phyloP scores from a whole-genome alignment of 129 eudicot genomes.

The Helichrysum umbraculigerum region DNA sequence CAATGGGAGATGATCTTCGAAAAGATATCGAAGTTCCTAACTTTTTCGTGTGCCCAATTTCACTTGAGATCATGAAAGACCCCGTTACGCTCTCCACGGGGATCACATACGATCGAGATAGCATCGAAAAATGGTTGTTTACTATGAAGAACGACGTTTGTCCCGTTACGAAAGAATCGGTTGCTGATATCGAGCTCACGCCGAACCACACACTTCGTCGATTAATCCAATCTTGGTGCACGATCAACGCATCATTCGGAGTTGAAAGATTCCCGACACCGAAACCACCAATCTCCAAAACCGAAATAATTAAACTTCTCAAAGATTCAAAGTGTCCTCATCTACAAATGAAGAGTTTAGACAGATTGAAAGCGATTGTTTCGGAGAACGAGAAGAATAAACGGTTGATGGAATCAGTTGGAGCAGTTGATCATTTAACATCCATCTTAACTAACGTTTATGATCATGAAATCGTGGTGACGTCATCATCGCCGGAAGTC shows the following conservation, averaged over 20 bases:
- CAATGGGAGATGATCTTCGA: conserved; percentile 10
- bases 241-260: conserved; percentile 53
- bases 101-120: conserved; percentile 65
- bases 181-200: conserved; percentile 43
- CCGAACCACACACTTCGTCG: conserved; percentile 66
- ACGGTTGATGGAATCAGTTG: conserved; percentile 50
- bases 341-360: conserved; percentile 29
- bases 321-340: conserved; percentile 41
- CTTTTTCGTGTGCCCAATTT: conserved; percentile 61
- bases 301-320: conserved; percentile 50
- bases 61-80: conserved; percentile 73
- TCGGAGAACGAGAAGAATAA: conserved; percentile 47
- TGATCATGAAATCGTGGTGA: background rate
- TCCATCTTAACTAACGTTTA: conserved; percentile 16
- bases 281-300: conserved; percentile 36
- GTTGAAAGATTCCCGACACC: conserved; percentile 64
- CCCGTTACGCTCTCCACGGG: conserved; percentile 67
- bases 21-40: conserved; percentile 53
- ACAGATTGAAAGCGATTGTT: conserved; percentile 47
- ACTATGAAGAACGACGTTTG: conserved; percentile 38
- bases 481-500: conserved; percentile 21
- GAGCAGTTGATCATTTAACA: conserved; percentile 41
- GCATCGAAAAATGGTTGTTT: conserved; percentile 67
- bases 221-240: conserved; percentile 60
- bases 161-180: conserved; percentile 58